Evolutionary conservation across 106 monocot genomes (phyloP), one percentile per base, ranked within the genome.

Genomic region (Dioscorea zingiberensis): DNA sequence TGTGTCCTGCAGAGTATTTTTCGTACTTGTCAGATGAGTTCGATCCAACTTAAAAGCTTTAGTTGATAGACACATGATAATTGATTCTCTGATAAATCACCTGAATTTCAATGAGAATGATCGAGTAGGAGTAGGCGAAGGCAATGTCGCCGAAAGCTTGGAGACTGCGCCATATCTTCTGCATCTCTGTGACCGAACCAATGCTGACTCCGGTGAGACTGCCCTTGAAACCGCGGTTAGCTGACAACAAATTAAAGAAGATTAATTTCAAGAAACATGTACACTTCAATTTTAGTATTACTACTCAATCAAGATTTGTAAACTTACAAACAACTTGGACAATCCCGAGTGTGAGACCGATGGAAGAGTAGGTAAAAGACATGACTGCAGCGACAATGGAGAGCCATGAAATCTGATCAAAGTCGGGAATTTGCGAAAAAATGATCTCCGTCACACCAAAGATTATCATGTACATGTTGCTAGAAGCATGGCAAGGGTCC

Each of bases 31-130:
- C 10, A 38, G 6, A 6, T 38, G 38, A 38, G 38, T 10, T 38
- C 38, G 38, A 38, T 38, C 10, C 38, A 38, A 38, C 38, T 10
- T 38, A 38, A 38, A 38, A 38, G 10, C 38, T 38, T 38, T 2
- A 38, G 4, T 1, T 38, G 38, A 38, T 6, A 38, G 38, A 38
- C n/a, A n/a, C n/a, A 38, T 6, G 4, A 38, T 6, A 38, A 8
- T 38, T 30, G 2, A 8, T 38, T 8, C 6, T 8, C 10, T 38
- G 4, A 38, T 8, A 38, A 38, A 10, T 6, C 74, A 85, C 93
- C 78, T 94, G 89, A 57, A 94, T 94, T 62, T 94, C 94, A 29
- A 94, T 94, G 71, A 94, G 89, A 72, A 94, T 82, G 58, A 90
- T 79, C 26, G 94, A 90, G 80, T 80, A 94, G 51, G 94, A 94